These are phyloP conservation scores for Saururus chinensis DNA, from an alignment of 164 flowering plant species.

Conservation along the genomic window DNA sequence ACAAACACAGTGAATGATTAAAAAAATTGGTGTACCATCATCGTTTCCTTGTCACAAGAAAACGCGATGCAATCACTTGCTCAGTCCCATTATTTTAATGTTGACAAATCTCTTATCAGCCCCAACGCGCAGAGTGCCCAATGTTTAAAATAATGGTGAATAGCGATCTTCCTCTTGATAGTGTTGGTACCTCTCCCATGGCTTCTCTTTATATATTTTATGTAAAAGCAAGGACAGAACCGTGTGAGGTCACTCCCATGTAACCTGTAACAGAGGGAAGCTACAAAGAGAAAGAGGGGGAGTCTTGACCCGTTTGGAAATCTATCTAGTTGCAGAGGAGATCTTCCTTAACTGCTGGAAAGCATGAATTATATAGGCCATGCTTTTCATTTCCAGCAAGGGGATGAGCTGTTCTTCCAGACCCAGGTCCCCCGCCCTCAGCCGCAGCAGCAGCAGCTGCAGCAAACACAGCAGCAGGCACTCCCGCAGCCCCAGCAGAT, in stretches of 20 bases:
- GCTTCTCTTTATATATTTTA: not conserved
- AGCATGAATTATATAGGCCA: slow-evolving; percentile 9
- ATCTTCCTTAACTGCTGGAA: slow-evolving; percentile 1
- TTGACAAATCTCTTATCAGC: not conserved
- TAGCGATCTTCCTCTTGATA: not conserved
- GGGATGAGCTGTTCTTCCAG: slow-evolving; percentile 8
- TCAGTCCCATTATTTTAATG: not conserved
- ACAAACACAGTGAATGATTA: too few species aligned
- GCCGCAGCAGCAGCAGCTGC: slow-evolving; percentile 9
- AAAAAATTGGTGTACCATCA: not conserved
- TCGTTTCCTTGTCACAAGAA: not conserved
- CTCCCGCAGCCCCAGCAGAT: not conserved
- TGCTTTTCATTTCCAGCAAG: slow-evolving; percentile 12
- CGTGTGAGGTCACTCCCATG: not conserved
- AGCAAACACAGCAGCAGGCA: slow-evolving; percentile 3
- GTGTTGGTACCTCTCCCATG: not conserved
- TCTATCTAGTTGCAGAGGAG: not conserved
- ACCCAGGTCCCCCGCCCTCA: not conserved
- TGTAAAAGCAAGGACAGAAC: not conserved
- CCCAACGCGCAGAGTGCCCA: not conserved
- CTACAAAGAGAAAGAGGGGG: not conserved
- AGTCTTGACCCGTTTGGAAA: not conserved
- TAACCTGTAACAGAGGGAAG: not conserved
- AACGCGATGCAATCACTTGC: not conserved
- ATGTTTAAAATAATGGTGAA: not conserved